phyloP scores from a whole-genome alignment of 176 grass and related monocot species.

The Bonia amplexicaulis region DNA sequence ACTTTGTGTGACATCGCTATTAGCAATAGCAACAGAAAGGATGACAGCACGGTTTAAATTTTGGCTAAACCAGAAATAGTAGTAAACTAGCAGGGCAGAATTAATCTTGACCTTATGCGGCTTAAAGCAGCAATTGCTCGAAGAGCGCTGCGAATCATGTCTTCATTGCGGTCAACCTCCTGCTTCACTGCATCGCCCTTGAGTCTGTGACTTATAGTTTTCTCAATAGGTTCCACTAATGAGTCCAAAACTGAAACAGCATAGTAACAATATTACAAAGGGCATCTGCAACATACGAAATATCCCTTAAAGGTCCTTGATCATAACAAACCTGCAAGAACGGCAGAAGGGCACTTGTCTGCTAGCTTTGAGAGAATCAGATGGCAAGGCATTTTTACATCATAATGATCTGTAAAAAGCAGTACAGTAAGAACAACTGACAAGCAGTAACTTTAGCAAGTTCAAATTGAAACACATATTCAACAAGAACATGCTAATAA shows the following conservation, averaged over 20 bases:
- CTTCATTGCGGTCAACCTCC: slow-evolving; percentile 92
- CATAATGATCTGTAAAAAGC: slow-evolving; percentile 81
- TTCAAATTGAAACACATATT: background rate
- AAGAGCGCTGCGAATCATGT: slow-evolving; percentile 98
- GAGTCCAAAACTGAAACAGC: slow-evolving; percentile 77
- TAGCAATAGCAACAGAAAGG: background rate
- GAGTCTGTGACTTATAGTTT: slow-evolving; percentile 82
- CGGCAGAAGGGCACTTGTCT: slow-evolving; percentile 96
- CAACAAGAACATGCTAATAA: background rate
- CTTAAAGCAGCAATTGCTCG: slow-evolving; percentile 79
- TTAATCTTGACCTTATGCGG: slow-evolving; percentile 57
- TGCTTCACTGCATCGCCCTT: slow-evolving; percentile 98
- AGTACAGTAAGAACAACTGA: background rate
- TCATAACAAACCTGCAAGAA: slow-evolving; percentile 69
- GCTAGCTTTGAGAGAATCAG: slow-evolving; percentile 97
- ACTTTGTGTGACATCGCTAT: background rate
- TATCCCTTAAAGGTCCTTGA: background rate
- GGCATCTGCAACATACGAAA: background rate
- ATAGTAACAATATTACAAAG: slow-evolving; percentile 16
- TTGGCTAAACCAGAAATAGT: background rate
- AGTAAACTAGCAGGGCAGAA: background rate
- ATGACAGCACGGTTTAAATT: background rate
- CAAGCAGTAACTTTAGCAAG: background rate
- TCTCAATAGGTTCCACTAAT: slow-evolving; percentile 88
- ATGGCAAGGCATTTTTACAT: slow-evolving; percentile 99